Evolutionary conservation across 768 basidiomycete genomes (phyloP), one percentile per base, ranked within the genome.

Genomic region (Termitomyces sp.): DNA sequence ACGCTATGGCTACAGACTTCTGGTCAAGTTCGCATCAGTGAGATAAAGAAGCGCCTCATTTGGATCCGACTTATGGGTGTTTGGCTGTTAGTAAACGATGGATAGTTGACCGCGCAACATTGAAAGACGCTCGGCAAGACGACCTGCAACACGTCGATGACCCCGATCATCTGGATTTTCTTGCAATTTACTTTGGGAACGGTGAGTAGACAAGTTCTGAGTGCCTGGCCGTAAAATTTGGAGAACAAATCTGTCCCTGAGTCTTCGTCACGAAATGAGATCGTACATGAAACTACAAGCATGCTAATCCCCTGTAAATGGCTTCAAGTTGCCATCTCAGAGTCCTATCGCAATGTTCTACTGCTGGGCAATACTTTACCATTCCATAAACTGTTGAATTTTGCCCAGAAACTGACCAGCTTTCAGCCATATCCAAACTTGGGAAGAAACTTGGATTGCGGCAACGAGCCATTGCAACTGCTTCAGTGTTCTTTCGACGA

Each of bases 401-500:
- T 6, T 39, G 5, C 9, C 30, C 30, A 18, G 12, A 7, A 30
- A 31, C 53, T 54, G 8, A 54, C 20, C 12, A 20, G 18, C 13
- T 22, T 36, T 36, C 65, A 95, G 93, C 88, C 16, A 91, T 98
- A 54, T 85, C 88, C 18, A 93, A 90, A 70, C 81, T 98, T 1
- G 92, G 93, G 24, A 93, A 90, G 75, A 88, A 88, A 61, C 79
- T 95, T 42, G 76, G 77, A 44, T 78, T 98, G 12, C 85, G 94
- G 31, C 97, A 98, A 72, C 84, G 95, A 45, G 93, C 91, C 4
- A 91, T 95, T 57, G 93, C 96, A 3, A 98, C 95, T 0, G 94
- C 96, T 24, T 93, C 89, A 50, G 89, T 98, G 42, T 98, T 93
- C 75, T 97, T 98, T 73, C 86, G 91, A 39, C 79, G 97, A n/a